Evolutionary conservation across 163 green algal genomes (phyloP).

Genomic region (Picocystis sp.): DNA sequence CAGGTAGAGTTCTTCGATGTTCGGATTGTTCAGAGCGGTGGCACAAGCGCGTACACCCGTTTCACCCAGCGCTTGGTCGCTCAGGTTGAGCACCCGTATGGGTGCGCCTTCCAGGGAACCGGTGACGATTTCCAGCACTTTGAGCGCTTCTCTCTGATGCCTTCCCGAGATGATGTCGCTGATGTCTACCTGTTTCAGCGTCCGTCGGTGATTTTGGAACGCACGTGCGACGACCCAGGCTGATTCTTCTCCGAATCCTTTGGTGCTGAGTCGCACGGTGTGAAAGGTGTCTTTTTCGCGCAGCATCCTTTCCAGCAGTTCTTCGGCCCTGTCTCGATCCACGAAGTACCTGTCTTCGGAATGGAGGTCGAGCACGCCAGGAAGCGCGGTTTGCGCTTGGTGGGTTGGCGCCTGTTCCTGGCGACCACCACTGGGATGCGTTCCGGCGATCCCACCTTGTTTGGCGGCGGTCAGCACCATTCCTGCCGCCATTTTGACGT

Average conservation of each 20-base stretch:
- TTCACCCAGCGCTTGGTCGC: slow-evolving; percentile 87
- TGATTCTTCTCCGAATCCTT: slow-evolving; percentile 74
- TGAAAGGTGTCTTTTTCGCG: slow-evolving; percentile 25
- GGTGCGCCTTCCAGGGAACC: slow-evolving; percentile 28
- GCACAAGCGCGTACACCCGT: slow-evolving; percentile 77
- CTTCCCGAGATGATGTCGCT: slow-evolving; percentile 84
- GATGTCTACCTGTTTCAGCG: slow-evolving; percentile 65
- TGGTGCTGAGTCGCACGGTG: slow-evolving; percentile 66
- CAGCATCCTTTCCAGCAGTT: slow-evolving; percentile 51
- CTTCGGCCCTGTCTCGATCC: slow-evolving; percentile 41
- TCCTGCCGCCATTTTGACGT: too few species aligned
- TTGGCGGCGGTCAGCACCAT: too few species aligned
- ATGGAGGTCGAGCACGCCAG: not conserved
- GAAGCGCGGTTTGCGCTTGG: too few species aligned
- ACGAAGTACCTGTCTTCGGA: slow-evolving; percentile 58
- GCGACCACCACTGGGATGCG: too few species aligned
- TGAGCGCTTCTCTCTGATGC: slow-evolving; percentile 73
- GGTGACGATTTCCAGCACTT: slow-evolving; percentile 53
- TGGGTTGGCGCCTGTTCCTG: too few species aligned
- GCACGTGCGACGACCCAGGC: slow-evolving; percentile 54
- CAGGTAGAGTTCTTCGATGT: slow-evolving; percentile 61
- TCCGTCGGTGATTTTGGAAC: slow-evolving; percentile 35
- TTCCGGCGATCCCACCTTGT: too few species aligned
- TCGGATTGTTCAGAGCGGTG: slow-evolving; percentile 38
- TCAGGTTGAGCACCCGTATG: slow-evolving; percentile 57